Conservation (phyloP, 352 stramenopile genomes). For the Globisporangium apiculatum region DNA sequence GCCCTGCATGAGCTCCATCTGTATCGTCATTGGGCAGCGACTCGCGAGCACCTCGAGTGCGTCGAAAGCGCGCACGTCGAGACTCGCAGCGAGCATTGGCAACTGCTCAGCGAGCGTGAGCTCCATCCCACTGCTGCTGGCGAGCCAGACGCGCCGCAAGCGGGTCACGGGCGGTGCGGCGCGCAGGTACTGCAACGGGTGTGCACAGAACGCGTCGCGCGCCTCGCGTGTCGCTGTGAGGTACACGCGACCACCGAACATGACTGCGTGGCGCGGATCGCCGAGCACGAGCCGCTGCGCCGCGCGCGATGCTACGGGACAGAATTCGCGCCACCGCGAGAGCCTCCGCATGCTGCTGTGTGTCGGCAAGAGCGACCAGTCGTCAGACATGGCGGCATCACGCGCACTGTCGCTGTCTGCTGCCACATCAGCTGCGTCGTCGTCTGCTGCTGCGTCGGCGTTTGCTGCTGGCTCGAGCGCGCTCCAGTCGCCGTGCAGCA, state of each 20-base stretch:
- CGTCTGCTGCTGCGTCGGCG: neutral
- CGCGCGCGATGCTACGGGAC: constrained; percentile 32
- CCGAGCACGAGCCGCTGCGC: constrained; percentile 22
- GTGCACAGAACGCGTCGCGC: constrained; percentile 28
- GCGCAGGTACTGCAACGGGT: constrained; percentile 41
- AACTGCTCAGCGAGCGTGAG: neutral
- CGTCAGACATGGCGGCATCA: neutral
- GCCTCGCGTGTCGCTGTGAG: constrained; percentile 30
- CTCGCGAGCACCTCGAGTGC: constrained; percentile 21
- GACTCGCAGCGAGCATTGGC: neutral
- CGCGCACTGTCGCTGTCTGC: neutral
- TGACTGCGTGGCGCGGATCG: constrained; percentile 31
- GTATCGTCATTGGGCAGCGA: constrained; percentile 20
- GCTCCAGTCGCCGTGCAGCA: constrained; percentile 55
- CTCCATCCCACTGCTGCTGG: constrained; percentile 8
- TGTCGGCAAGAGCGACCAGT: constrained; percentile 4
- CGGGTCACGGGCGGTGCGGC: constrained; percentile 16
- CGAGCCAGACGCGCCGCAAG: constrained; percentile 34
- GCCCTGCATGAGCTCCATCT: constrained; percentile 34
- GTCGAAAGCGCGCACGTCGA: constrained; percentile 15
- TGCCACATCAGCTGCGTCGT: neutral
- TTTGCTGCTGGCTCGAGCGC: constrained; percentile 7
- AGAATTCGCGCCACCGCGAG: constrained; percentile 62
- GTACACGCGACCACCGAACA: constrained; percentile 45
- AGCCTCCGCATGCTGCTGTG: constrained; percentile 14